Percentiles rank a stretch among this genome's conserved stretches.
phyloP scores from a whole-genome alignment of 768 basidiomycete genomes.

The Cubamyces sp. region DNA sequence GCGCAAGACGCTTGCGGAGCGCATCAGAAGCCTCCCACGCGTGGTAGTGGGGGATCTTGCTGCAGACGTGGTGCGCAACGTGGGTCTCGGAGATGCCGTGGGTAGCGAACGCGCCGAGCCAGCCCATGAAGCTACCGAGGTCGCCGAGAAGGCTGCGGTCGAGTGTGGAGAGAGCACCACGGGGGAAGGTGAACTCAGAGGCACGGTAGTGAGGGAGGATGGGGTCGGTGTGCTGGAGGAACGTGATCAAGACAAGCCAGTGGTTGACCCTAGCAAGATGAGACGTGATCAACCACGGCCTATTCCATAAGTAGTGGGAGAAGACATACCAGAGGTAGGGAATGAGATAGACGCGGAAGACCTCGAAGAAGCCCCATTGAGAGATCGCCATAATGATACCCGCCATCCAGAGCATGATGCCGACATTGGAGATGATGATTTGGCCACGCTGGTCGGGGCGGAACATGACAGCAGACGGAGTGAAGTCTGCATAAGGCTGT shows the following conservation, averaged over 20 bases:
- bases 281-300: not conserved
- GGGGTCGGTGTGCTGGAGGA: constrained; percentile 98
- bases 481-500: constrained; percentile 59
- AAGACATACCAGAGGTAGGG: constrained; percentile 79
- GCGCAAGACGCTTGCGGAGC: constrained; percentile 71
- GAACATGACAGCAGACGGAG: constrained; percentile 79
- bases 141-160: constrained; percentile 84
- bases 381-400: constrained; percentile 59
- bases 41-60: constrained; percentile 96
- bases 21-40: constrained; percentile 94
- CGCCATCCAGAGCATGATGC: constrained; percentile 73
- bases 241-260: constrained; percentile 96
- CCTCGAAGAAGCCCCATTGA: constrained; percentile 66
- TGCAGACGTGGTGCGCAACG: constrained; percentile 87
- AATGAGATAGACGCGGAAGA: constrained; percentile 79
- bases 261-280: constrained; percentile 68
- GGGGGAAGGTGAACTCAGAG: constrained; percentile 87
- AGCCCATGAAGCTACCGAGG: constrained; percentile 77
- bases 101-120: constrained; percentile 83
- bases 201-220: constrained; percentile 92
- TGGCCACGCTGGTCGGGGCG: constrained; percentile 77
- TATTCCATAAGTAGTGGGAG: not conserved
- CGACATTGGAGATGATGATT: constrained; percentile 82
- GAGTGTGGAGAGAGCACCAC: constrained; percentile 90
- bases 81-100: constrained; percentile 96